phyloP scores from a whole-genome alignment of 805 yeast genomes.

The Yarrowia hollandica region DNA sequence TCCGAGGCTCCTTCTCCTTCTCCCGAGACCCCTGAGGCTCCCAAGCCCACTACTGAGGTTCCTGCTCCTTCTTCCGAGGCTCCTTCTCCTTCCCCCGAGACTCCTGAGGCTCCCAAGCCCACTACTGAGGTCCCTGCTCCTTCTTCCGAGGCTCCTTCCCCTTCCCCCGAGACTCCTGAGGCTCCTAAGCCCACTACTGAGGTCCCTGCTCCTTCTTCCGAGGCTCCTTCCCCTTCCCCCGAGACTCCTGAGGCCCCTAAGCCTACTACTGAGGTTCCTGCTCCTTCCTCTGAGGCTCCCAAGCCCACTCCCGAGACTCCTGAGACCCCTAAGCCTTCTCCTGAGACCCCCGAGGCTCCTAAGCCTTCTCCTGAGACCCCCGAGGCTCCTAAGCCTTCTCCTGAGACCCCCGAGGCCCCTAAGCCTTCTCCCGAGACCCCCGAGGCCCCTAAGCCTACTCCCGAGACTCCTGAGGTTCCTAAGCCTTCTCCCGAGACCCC shows the following conservation, averaged over 20 bases:
- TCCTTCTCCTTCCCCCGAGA: neutral
- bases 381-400: too few relatives aligned
- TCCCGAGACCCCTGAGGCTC: neutral
- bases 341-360: neutral
- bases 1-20: neutral
- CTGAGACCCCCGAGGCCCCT: too few relatives aligned
- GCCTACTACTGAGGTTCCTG: constrained; percentile 8
- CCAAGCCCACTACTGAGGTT: neutral
- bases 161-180: constrained; percentile 3
- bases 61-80: neutral
- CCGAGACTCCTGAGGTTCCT: constrained; percentile 1
- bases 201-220: neutral
- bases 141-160: neutral
- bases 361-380: neutral
- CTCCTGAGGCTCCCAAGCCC: neutral
- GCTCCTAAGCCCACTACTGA: neutral
- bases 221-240: neutral
- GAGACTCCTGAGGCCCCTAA: neutral
- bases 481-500: neutral
- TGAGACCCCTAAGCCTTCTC: neutral
- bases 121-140: neutral
- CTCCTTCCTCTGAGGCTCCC: neutral
- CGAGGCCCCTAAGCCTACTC: neutral
- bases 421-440: too few relatives aligned
- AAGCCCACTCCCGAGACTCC: neutral